Evolutionary conservation across 768 basidiomycete genomes (phyloP), one percentile per base, ranked within the genome.

Genomic region (Boletus subcaerulescens): DNA sequence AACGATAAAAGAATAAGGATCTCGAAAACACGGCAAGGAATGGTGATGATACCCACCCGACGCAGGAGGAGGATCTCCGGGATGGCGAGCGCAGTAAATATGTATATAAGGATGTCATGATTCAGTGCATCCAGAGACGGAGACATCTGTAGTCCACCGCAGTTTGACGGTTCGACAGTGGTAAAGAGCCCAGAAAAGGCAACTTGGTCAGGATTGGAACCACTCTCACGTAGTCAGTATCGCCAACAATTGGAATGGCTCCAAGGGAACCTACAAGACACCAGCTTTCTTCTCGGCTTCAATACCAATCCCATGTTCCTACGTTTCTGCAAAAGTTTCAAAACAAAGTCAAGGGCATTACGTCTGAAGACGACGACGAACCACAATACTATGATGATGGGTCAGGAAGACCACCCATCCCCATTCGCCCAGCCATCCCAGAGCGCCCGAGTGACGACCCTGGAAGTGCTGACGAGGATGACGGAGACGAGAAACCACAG

Each of bases 401-500:
- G 12, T 82, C 80, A 9, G 87, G 87, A 3, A 77, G 88, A 33
- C 84, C 82, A 22, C 87, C 87, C n/a, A 89, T 89, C 32, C 88
- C 88, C 13, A 72, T 77, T 55, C 80, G 87, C n/a, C 87, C 88
- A 40, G 70, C 85, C 13, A 87, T 89, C 29, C 87, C 88, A 11
- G 75, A 83, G 64, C 77, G 87, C 33, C 87, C 86, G 0, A 79
- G 76, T 13, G 80, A 82, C 45, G 82, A 89, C 52, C 84, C 81
- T 9, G 87, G 88, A 47, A 89, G 87, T 60, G 88, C 81, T 13
- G 84, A 85, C 48, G 89, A 91, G 53, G 85, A 85, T 54, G 75
- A 76, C 5, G 81, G 68, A 0, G 93, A 93, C 62, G 93, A 95
- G 70, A 85, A 80, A 60, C 93, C 93, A 3, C 90, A 91, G 65